These are phyloP conservation scores for Saccharum spontaneum DNA, from an alignment of 176 grass and related monocot species.

Conservation along the genomic window DNA sequence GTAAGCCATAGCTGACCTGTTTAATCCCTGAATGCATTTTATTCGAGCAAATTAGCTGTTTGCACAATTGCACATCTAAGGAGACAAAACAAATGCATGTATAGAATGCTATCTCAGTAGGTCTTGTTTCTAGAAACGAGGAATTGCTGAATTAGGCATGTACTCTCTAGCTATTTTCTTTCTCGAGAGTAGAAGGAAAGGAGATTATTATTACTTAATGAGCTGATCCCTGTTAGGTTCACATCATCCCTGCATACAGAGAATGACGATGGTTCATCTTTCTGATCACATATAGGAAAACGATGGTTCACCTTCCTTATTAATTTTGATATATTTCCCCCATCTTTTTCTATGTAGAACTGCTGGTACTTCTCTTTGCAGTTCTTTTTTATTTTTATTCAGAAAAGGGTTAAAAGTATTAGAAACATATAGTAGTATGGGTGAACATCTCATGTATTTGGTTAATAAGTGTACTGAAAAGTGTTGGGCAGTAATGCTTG, in stretches of 20 bases:
- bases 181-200: neutral
- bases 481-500: neutral
- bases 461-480: constrained; percentile 6
- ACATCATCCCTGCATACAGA: no score
- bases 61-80: neutral
- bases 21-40: neutral
- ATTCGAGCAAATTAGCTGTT: constrained; percentile 9
- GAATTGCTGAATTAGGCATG: neutral
- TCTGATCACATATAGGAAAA: neutral
- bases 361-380: no score
- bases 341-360: no score
- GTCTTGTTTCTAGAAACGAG: neutral
- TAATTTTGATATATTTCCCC: no score
- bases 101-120: neutral
- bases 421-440: no score
- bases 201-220: neutral
- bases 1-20: neutral
- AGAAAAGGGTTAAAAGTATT: no score
- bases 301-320: no score
- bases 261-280: neutral
- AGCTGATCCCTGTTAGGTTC: neutral
- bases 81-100: neutral
- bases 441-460: neutral
- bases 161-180: neutral
- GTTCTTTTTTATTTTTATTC: no score